Percentiles rank a stretch among this genome's conserved stretches.
These are phyloP conservation scores for Albugo candida DNA, from an alignment of 352 stramenopile species.

Conservation along the genomic window DNA sequence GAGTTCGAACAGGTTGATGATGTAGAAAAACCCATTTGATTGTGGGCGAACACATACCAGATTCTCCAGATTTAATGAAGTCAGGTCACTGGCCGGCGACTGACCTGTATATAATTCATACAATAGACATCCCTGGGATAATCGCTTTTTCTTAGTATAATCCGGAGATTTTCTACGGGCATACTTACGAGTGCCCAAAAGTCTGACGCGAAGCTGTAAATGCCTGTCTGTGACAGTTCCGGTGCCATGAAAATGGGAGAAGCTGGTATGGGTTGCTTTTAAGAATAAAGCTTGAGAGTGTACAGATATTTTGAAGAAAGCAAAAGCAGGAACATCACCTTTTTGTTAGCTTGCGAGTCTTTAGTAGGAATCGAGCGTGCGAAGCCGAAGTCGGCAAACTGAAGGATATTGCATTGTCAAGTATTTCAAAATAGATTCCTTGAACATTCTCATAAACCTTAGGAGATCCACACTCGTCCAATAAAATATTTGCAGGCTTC, in stretches of 20 bases:
- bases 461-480: slow-evolving; percentile 84
- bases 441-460: slow-evolving; percentile 22
- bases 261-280: slow-evolving; percentile 28
- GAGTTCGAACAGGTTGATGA: background rate
- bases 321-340: slow-evolving; percentile 12
- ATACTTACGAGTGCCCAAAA: slow-evolving; percentile 60
- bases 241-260: slow-evolving; percentile 85
- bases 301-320: background rate
- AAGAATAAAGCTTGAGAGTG: slow-evolving; percentile 1
- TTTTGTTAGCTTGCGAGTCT: slow-evolving; percentile 11
- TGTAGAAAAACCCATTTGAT: background rate
- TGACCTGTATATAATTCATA: slow-evolving; percentile 49
- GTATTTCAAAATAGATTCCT: background rate
- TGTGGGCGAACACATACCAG: slow-evolving; percentile 19
- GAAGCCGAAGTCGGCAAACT: slow-evolving; percentile 81
- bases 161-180: background rate
- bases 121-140: slow-evolving; percentile 46
- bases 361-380: slow-evolving; percentile 57
- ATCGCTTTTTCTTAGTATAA: background rate
- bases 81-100: slow-evolving; percentile 51
- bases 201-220: slow-evolving; percentile 81
- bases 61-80: slow-evolving; percentile 43
- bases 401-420: background rate
- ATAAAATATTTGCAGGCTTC: slow-evolving; percentile 79
- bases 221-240: slow-evolving; percentile 68